Evolutionary conservation across 2,329 filamentous ascomycete genomes (phyloP), one percentile per base, ranked within the genome.

Genomic region (Drechslerella stenobrocha): DNA sequence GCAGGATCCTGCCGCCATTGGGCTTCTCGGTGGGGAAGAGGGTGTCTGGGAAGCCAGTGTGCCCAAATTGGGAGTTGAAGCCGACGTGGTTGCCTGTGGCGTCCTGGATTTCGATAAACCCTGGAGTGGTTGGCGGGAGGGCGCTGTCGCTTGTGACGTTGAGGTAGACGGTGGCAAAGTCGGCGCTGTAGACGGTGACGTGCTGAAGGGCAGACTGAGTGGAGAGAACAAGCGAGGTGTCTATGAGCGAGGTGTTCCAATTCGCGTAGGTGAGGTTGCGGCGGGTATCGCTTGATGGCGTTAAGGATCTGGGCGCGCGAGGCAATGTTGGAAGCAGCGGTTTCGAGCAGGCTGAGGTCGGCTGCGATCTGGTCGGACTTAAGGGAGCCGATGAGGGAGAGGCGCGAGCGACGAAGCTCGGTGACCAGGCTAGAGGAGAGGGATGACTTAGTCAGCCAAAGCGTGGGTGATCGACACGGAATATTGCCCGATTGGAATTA

Each of bases 231-330:
- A 67, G 35, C 8, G 63, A 67, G 23, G 30, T 18, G 22, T 67
- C 63, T 18, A 60, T 67, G 11, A 67, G 24, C 2, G 63, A 60
- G 26, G 63, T 60, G 24, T 67, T 67, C 63, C 63, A 67, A 22
- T 67, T 67, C 13, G 48, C 55, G 22, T 67, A 67, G 6, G 44
- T 67, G 6, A 32, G 32, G 20, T 67, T 67, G n/a, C 50, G 34
- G 5, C 5, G 63, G 60, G 46, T 67, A 67, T 2, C 63, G 56
- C 46, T 67, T 67, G 22, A 67, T 67, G 24, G 63, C 63, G 56
- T 59, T 67, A 22, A 67, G 55, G 23, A 67, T 28, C 35, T 67
- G 63, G 15, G 55, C 63, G 11, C 63, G 42, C 2, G 63, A 67
- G 18, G 63, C 63, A 37, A 67, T 23, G 23, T 52, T 67, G 0